These are phyloP conservation scores for Melampsora abietis-canadensis DNA, from an alignment of 1,284 basidiomycete genomes.

Conservation along the genomic window DNA sequence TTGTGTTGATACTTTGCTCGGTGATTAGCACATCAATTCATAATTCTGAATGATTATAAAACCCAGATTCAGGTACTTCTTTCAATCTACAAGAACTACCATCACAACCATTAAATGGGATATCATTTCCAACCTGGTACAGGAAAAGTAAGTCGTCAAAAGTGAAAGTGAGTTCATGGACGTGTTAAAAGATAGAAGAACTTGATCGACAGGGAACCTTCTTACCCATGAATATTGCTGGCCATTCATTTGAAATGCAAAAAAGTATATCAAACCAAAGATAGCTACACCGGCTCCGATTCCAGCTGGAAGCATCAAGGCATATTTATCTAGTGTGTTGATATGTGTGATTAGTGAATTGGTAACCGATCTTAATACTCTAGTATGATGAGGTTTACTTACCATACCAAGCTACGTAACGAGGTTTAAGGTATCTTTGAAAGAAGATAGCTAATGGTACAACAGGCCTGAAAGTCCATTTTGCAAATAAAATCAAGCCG, in stretches of 20 bases:
- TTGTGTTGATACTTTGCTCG: too few species aligned
- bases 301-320: constrained; percentile 26
- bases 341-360: not conserved
- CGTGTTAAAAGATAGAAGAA: not conserved
- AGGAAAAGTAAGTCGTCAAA: not conserved
- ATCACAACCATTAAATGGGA: constrained; percentile 8
- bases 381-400: not conserved
- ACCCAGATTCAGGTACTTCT: constrained; percentile 16
- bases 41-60: not conserved
- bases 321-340: constrained; percentile 34
- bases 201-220: not conserved
- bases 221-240: constrained; percentile 28
- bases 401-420: constrained; percentile 41
- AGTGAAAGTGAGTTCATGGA: not conserved
- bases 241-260: constrained; percentile 37
- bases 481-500: not conserved
- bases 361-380: not conserved
- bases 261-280: constrained; percentile 38
- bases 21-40: too few species aligned
- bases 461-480: constrained; percentile 7
- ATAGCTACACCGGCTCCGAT: constrained; percentile 34
- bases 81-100: constrained; percentile 4
- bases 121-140: constrained; percentile 19
- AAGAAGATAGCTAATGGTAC: constrained; percentile 37
- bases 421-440: constrained; percentile 31